Evolutionary conservation across 2,329 filamentous ascomycete species (phyloP).

Genomic region (Curvularia hawaiiensis): DNA sequence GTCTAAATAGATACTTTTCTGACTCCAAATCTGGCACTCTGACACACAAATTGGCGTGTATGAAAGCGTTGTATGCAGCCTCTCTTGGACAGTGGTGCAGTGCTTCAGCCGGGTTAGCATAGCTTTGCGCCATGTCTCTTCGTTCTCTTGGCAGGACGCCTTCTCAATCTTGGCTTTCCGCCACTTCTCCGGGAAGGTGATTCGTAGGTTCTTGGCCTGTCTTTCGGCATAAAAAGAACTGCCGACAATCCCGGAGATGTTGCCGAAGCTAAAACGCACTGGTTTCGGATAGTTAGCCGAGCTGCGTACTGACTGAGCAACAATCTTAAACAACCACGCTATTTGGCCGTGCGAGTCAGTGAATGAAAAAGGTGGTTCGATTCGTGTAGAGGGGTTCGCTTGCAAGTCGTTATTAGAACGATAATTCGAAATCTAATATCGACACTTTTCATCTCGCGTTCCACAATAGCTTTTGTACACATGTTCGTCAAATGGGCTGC

Average conservation of each 20-base stretch:
- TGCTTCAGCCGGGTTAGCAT: background rate
- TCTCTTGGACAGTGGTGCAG: background rate
- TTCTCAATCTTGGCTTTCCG: background rate
- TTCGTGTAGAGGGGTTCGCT: background rate
- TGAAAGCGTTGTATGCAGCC: background rate
- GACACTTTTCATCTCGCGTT: background rate
- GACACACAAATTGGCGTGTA: background rate
- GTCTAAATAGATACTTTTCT: constrained; percentile 4
- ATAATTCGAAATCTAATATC: background rate
- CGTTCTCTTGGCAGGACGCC: background rate
- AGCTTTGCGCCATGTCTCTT: background rate
- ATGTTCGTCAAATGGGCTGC: background rate
- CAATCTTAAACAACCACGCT: background rate
- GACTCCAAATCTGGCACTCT: background rate
- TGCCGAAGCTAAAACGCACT: background rate
- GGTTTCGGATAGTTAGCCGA: background rate
- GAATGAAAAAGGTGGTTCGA: no score
- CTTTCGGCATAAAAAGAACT: constrained; percentile 16
- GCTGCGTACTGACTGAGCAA: background rate
- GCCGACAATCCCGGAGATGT: constrained; percentile 1
- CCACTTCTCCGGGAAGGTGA: constrained; percentile 18
- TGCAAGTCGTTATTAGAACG: no score
- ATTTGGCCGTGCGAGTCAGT: background rate
- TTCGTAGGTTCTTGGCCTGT: constrained; percentile 14
- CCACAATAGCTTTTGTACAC: background rate